phyloP scores from a whole-genome alignment of 306 rosid genomes.

The Vigna unguiculata region DNA sequence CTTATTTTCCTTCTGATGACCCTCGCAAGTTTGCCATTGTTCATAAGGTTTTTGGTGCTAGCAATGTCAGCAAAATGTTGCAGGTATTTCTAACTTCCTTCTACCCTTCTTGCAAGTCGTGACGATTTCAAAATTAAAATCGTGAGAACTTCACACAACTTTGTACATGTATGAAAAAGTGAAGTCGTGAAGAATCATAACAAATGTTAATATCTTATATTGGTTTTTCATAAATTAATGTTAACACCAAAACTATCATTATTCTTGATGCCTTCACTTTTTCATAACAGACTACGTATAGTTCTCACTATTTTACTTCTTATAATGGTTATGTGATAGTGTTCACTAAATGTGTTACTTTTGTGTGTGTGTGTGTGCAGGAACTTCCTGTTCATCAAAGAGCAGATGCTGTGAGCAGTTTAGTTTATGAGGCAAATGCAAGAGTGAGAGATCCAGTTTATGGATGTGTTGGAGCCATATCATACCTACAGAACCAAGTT shows the following conservation, averaged over 20 bases:
- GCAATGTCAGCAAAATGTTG: constrained; percentile 86
- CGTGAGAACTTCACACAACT: too few relatives aligned
- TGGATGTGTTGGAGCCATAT: constrained; percentile 85
- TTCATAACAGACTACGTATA: too few relatives aligned
- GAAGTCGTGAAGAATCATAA: too few relatives aligned
- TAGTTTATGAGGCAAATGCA: constrained; percentile 84
- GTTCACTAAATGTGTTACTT: not conserved
- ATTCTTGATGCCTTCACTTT: too few relatives aligned
- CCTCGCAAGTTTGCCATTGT: constrained; percentile 83
- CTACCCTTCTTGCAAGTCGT: too few relatives aligned
- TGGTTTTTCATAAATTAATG: too few relatives aligned
- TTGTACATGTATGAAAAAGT: too few relatives aligned
- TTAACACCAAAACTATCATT: too few relatives aligned
- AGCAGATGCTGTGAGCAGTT: constrained; percentile 76
- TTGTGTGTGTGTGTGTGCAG: constrained; percentile 38
- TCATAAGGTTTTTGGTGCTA: constrained; percentile 91
- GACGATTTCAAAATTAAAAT: too few relatives aligned
- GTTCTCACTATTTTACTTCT: too few relatives aligned
- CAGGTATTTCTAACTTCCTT: constrained; percentile 55
- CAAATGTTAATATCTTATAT: too few relatives aligned
- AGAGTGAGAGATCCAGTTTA: constrained; percentile 84
- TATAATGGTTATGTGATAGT: too few relatives aligned
- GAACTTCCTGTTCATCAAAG: constrained; percentile 79
- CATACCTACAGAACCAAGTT: constrained; percentile 76
- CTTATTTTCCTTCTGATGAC: constrained; percentile 81